Conservation (phyloP, 2,329 filamentous ascomycete species). For the Plenodomus lindquistii region DNA sequence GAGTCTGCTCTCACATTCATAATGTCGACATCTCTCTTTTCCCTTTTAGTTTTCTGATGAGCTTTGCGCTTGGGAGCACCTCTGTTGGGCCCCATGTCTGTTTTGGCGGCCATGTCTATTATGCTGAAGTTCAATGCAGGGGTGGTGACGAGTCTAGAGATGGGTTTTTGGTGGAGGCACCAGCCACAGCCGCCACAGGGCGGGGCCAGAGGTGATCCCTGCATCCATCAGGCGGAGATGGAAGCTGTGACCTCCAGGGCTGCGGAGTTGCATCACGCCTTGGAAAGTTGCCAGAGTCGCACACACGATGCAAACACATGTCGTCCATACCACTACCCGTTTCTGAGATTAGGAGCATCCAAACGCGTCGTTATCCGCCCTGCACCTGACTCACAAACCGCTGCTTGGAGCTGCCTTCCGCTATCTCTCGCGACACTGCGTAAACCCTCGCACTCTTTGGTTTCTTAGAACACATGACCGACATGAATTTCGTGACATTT, state of each 20-base stretch:
- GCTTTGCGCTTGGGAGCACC: conserved; percentile 11
- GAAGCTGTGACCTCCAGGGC: conserved; percentile 9
- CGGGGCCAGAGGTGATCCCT: conserved; percentile 28
- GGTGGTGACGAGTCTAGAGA: conserved; percentile 9
- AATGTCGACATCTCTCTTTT: conserved; percentile 56
- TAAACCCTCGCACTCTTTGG: conserved; percentile 8
- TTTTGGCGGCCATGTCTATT: conserved; percentile 12
- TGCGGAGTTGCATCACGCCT: conserved; percentile 2
- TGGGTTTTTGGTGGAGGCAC: conserved; percentile 19
- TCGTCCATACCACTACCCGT: conserved; percentile 8
- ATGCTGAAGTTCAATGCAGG: conserved; percentile 1
- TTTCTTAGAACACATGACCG: conserved; percentile 2
- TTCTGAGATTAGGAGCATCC: conserved; percentile 2
- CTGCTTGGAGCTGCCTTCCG: conserved; percentile 26
- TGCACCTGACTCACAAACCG: conserved; percentile 11
- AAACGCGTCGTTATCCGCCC: conserved; percentile 14
- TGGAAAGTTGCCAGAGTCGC: background rate
- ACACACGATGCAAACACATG: conserved; percentile 9
- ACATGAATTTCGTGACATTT: conserved; percentile 96
- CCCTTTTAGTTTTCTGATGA: conserved; percentile 24
- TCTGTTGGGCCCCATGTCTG: conserved; percentile 17
- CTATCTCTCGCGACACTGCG: conserved; percentile 4
- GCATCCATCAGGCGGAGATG: conserved; percentile 14
- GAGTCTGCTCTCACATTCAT: conserved; percentile 54
- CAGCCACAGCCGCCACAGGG: conserved; percentile 16